A percentile compares a stretch with the other conserved stretches of the same genome.
Conservation (phyloP, 768 basidiomycete genomes). For the Tricholoma terreum region DNA sequence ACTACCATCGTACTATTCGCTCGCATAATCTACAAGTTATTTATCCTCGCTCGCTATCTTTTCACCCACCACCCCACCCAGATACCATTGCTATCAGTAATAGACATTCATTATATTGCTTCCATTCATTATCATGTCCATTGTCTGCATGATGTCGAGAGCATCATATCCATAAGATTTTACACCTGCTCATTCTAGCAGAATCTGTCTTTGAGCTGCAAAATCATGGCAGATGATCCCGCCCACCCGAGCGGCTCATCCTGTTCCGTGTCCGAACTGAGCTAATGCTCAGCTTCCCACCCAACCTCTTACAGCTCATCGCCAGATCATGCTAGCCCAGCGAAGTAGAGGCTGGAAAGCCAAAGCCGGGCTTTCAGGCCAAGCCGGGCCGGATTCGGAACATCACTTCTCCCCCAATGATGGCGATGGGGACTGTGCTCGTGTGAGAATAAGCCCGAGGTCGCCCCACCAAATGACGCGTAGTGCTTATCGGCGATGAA, state of each 20-base stretch:
- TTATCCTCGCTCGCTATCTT: too few species aligned
- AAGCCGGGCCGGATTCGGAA: too few species aligned
- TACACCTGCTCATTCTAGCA: background rate
- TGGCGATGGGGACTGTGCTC: slow-evolving; percentile 53
- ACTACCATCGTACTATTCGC: too few species aligned
- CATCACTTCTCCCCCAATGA: slow-evolving; percentile 71
- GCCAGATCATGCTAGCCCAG: too few species aligned
- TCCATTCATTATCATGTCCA: background rate
- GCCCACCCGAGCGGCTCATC: background rate
- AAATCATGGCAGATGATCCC: background rate
- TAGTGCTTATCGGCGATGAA: slow-evolving; percentile 17
- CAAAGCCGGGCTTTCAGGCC: too few species aligned
- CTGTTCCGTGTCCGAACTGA: background rate
- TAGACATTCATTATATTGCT: background rate
- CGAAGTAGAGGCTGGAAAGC: too few species aligned
- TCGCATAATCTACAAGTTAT: too few species aligned
- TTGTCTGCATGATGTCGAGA: background rate
- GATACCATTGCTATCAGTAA: background rate
- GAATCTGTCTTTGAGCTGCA: background rate
- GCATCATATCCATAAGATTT: background rate
- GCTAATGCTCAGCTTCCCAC: too few species aligned
- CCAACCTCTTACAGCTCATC: too few species aligned
- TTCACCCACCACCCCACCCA: background rate
- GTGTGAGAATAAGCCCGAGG: slow-evolving; percentile 57
- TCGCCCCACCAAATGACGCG: slow-evolving; percentile 29